Evolutionary conservation across 2,329 filamentous ascomycete species (phyloP).

Genomic region (Curvularia spicifera): DNA sequence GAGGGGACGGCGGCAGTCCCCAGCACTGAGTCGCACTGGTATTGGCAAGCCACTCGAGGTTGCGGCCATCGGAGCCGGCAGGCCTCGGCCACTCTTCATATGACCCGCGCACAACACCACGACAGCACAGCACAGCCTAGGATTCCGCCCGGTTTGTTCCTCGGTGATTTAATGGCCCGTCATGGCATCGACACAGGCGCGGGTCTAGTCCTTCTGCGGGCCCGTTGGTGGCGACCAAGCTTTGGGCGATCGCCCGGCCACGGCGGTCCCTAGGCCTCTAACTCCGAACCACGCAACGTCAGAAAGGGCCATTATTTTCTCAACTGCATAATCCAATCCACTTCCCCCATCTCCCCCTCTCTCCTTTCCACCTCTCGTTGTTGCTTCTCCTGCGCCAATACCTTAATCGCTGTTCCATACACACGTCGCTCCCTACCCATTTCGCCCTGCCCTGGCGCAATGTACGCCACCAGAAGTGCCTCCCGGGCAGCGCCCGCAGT

Average conservation of each 20-base stretch:
- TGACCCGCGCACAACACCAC: neutral
- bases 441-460: slow-evolving; percentile 41
- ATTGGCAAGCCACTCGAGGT: neutral
- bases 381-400: slow-evolving; percentile 11
- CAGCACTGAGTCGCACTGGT: too few species aligned
- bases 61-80: slow-evolving; percentile 17
- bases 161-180: slow-evolving; percentile 1
- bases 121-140: neutral
- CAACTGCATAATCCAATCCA: slow-evolving; percentile 24
- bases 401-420: slow-evolving; percentile 15
- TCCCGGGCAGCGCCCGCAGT: slow-evolving; percentile 56
- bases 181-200: slow-evolving; percentile 3
- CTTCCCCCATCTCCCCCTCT: slow-evolving; percentile 14
- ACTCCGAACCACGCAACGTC: slow-evolving; percentile 16
- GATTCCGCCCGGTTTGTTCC: slow-evolving; percentile 12
- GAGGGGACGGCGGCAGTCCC: slow-evolving; percentile 10
- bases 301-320: slow-evolving; percentile 16
- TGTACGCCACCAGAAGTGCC: slow-evolving; percentile 55
- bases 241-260: slow-evolving; percentile 19
- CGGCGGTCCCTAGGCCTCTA: slow-evolving; percentile 12
- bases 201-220: slow-evolving; percentile 8
- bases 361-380: slow-evolving; percentile 16
- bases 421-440: slow-evolving; percentile 24
- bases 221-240: slow-evolving; percentile 27
- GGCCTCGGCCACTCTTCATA: slow-evolving; percentile 13